Evolutionary conservation across 179 eudicot genomes (phyloP).

Genomic region (Carnegiea gigantea): DNA sequence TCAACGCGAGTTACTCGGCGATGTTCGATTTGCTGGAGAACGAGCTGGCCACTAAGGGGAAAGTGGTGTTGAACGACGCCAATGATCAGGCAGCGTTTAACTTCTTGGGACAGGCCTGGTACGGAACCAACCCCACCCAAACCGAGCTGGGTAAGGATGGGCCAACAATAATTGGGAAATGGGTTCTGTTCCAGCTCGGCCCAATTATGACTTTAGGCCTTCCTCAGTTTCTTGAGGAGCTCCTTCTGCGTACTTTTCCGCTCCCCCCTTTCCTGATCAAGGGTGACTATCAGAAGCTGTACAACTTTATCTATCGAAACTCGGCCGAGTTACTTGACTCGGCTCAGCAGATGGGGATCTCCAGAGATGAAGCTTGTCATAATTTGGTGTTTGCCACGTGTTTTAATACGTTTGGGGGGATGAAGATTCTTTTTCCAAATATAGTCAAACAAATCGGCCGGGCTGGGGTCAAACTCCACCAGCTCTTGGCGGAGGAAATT

Average conservation of each 20-base stretch:
- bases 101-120: constrained; percentile 54
- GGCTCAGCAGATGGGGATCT: constrained; percentile 55
- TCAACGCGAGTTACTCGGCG: constrained; percentile 35
- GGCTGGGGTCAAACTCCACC: constrained; percentile 59
- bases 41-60: constrained; percentile 43
- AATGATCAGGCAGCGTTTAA: constrained; percentile 65
- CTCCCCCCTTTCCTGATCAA: constrained; percentile 57
- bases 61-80: constrained; percentile 47
- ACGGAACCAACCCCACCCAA: constrained; percentile 44
- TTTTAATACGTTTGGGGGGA: constrained; percentile 85
- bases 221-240: constrained; percentile 56
- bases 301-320: constrained; percentile 56
- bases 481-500: constrained; percentile 58
- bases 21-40: constrained; percentile 45
- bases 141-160: constrained; percentile 53
- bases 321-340: constrained; percentile 38
- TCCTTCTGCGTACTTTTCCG: constrained; percentile 45
- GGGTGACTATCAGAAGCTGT: constrained; percentile 51
- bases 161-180: constrained; percentile 50
- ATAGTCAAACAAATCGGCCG: constrained; percentile 73
- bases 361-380: constrained; percentile 66
- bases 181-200: constrained; percentile 68
- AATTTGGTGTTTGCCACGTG: constrained; percentile 63
- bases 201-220: constrained; percentile 66
- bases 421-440: constrained; percentile 73